Evolutionary conservation across 179 eudicot genomes (phyloP), one percentile per base, ranked within the genome.

Genomic region (Corrigiola litoralis): DNA sequence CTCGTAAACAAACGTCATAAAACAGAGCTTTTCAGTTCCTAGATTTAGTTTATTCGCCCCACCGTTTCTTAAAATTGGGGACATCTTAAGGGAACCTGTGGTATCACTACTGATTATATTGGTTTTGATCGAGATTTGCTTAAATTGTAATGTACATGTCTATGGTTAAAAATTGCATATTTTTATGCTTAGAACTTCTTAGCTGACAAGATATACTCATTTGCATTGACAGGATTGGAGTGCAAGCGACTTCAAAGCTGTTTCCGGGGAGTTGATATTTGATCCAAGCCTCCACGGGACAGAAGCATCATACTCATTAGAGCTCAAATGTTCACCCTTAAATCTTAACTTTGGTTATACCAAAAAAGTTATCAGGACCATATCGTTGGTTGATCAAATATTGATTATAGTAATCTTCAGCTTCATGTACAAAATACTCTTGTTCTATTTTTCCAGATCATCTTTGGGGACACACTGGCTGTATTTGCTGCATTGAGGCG

Each of bases 241-340:
- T 45, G 79, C 63, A 58, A 58, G 72, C 41, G 79, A 77, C 44
- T 60, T 67, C 50, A 80, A 68, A 48, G 73, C 70, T 1, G 84
- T 80, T 32, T 70, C 65, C 0, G 84, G 84, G 46, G 84, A 80
- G 59, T 28, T 80, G 34, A 68, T 80, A 25, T 80, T 77, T 21
- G 84, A 80, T 65, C 81, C 84, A 46, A 71, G 67, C 67, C 67
- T 80, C 23, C 81, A 74, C 17, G 81, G 73, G 9, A 71, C 66
- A 5, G 79, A 77, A 64, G 75, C 84, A 42, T 77, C 84, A 4
- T 77, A 74, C 68, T 80, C 84, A 36, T 27, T 80, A 57, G 84
- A 80, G 69, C 81, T 80, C 67, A 80, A 80, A 61, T 80, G 84
- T 66, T 80, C 84, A 42, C 84, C 84, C 29, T 63, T 80, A 66